Conservation (phyloP, 371 early-diverging fungal species). For the Syncephalastrum racemosum region DNA sequence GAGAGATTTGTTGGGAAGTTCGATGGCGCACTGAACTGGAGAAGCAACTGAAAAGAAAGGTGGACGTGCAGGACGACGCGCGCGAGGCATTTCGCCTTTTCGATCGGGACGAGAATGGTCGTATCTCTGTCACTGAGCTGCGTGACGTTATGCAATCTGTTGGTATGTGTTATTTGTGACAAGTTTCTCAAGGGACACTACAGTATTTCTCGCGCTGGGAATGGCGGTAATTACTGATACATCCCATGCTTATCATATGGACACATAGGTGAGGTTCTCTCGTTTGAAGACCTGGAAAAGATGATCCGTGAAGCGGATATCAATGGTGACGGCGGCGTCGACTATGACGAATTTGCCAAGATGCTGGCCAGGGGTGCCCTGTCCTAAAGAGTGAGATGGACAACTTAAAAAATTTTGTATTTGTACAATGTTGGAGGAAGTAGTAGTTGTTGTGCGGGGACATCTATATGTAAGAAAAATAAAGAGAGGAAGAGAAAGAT, state of each 20-base stretch:
- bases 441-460: too few relatives aligned
- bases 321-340: constrained; percentile 84
- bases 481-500: too few relatives aligned
- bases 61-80: background rate
- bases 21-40: too few relatives aligned
- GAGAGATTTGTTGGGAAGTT: too few relatives aligned
- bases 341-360: constrained; percentile 92
- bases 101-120: constrained; percentile 37
- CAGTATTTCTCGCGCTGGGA: background rate
- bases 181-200: background rate
- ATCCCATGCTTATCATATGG: background rate
- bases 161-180: constrained; percentile 24
- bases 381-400: too few relatives aligned
- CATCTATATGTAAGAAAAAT: too few relatives aligned
- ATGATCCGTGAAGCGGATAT: constrained; percentile 85
- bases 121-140: constrained; percentile 46
- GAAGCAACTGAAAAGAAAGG: background rate
- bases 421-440: too few relatives aligned
- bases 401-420: too few relatives aligned
- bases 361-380: constrained; percentile 55
- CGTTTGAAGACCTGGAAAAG: constrained; percentile 75
- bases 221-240: background rate
- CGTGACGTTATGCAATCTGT: constrained; percentile 42
- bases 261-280: constrained; percentile 62
- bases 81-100: background rate